A percentile compares a stretch with the other conserved stretches of the same genome.
These are phyloP conservation scores for Pachysandra terminalis DNA, from an alignment of 164 flowering plant species.

Conservation along the genomic window DNA sequence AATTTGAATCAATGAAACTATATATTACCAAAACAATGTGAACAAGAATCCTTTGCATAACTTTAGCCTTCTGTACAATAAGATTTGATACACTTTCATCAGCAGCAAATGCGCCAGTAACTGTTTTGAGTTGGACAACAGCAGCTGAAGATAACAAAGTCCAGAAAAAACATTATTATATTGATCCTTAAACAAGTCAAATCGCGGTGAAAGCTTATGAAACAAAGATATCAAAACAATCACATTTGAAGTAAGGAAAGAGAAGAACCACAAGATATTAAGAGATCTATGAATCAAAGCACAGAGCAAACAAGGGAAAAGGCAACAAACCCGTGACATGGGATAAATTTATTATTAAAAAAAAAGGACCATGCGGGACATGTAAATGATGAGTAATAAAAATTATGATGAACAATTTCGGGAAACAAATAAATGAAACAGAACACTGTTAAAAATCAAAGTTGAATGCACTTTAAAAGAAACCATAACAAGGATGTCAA, in stretches of 20 bases:
- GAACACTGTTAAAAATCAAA: too few relatives aligned
- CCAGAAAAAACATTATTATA: constrained; percentile 6
- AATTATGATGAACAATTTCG: too few relatives aligned
- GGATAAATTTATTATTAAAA: too few relatives aligned
- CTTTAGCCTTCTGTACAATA: constrained; percentile 40
- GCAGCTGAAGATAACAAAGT: constrained; percentile 55
- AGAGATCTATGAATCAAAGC: not conserved
- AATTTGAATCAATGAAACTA: constrained; percentile 57
- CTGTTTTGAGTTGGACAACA: constrained; percentile 80
- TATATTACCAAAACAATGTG: constrained; percentile 65
- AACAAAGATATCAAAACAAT: not conserved
- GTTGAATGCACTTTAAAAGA: too few relatives aligned
- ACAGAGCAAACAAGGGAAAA: not conserved
- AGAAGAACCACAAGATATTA: not conserved
- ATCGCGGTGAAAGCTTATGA: not conserved
- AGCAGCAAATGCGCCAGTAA: constrained; percentile 53
- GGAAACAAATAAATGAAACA: too few relatives aligned
- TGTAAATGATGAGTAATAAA: too few relatives aligned
- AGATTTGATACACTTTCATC: constrained; percentile 50
- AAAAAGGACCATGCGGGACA: too few relatives aligned
- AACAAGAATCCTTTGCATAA: constrained; percentile 67
- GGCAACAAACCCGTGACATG: too few relatives aligned
- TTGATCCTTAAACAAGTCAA: not conserved
- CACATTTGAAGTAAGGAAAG: not conserved
- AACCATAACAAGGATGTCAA: too few relatives aligned